Evolutionary conservation across 1,284 basidiomycete genomes (phyloP), one percentile per base, ranked within the genome.

Genomic region (Veloboletus limbatus): DNA sequence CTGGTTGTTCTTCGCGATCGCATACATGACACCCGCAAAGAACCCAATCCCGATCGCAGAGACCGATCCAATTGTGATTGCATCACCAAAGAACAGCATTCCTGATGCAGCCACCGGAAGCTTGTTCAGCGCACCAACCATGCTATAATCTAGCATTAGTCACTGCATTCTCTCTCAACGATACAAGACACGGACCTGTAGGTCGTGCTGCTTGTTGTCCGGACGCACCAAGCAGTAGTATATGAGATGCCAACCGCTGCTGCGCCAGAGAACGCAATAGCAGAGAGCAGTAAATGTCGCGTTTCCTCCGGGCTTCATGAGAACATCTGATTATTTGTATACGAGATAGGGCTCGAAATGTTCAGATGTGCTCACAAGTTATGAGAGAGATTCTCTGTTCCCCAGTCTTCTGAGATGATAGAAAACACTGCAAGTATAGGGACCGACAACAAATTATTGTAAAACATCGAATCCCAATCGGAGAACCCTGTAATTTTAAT

Each of bases 401-500:
- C 82, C 97, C 97, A 99, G 65, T 97, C 85, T 69, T 99, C 97
- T 31, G 88, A 72, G 43, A 95, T 57, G 53, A 99, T 62, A 13
- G 94, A 97, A 63, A 88, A 91, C 49, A 94, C 57, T 31, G 81
- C 75, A 33, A 99, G 75, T 28, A 98, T 82, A 33, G 97, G 94
- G 57, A 99, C 93, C 27, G 92, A 97, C 40, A 99, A 76, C 42
- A 98, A 69, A 70, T 99, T 99, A 76, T 97, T 98, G 76, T 98
- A 99, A 72, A 94, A 97, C 96, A 99, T 98, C 21, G 95, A 90
- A 65, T 99, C 97, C 95, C 94, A 97, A 66, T 99, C 96, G 52
- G 94, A 96, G 74, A 99, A 99, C 31, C 92, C 92, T n/a, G 93
- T 98, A 33, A 79, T 68, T 74, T 99, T 99, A 76, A 99, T 99